Percentiles rank a stretch among this genome's conserved stretches.
Evolutionary conservation across 2,329 filamentous ascomycete genomes (phyloP).

Genomic region (Fusarium musae): DNA sequence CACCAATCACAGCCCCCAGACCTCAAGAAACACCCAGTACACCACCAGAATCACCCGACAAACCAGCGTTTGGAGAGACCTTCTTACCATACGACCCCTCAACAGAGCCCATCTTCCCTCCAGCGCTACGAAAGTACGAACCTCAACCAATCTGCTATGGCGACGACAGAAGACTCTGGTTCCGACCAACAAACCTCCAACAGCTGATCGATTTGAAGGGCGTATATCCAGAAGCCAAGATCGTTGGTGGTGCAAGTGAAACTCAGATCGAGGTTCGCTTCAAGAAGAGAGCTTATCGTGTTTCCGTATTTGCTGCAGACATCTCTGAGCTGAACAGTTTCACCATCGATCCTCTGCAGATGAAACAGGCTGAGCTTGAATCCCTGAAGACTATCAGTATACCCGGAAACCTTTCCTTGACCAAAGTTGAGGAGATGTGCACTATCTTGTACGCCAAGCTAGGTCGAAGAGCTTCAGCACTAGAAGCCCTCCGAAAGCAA

Average conservation of each 20-base stretch:
- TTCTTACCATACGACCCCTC: background rate
- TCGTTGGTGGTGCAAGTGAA: background rate
- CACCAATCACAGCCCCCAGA: background rate
- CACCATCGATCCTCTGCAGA: background rate
- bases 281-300: background rate
- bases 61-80: background rate
- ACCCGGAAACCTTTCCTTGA: background rate
- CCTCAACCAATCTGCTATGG: background rate
- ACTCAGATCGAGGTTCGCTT: constrained; percentile 5
- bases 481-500: background rate
- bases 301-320: background rate
- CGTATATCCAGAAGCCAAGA: background rate
- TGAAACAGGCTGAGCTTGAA: background rate
- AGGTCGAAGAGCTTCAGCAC: background rate
- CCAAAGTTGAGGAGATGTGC: background rate
- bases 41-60: background rate
- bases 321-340: background rate
- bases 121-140: background rate
- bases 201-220: background rate
- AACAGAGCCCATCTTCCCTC: background rate
- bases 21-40: background rate
- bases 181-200: background rate
- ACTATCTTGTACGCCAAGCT: background rate
- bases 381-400: background rate
- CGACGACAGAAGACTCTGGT: background rate